These are phyloP conservation scores for Zostera marina DNA, from an alignment of 116 monocot genomes.

Conservation along the genomic window DNA sequence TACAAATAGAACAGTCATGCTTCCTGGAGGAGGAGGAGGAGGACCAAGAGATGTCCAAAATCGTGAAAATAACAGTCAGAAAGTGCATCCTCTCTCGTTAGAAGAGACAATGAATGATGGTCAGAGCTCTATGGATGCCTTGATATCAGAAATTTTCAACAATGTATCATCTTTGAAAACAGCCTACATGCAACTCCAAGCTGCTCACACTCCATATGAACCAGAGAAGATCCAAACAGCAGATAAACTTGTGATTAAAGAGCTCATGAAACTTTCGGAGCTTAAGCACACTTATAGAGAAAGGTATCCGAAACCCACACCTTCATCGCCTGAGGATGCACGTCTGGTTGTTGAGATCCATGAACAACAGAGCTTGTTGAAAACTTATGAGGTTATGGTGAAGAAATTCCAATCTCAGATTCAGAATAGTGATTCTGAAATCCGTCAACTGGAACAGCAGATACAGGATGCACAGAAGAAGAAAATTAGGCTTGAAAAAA, in stretches of 20 bases:
- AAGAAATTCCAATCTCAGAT: slow-evolving; percentile 93
- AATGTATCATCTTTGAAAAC: slow-evolving; percentile 78
- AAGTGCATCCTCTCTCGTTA: slow-evolving; percentile 83
- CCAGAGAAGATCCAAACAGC: slow-evolving; percentile 93
- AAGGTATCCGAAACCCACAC: slow-evolving; percentile 47
- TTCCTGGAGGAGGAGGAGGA: slow-evolving; percentile 56
- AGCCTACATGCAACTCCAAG: slow-evolving; percentile 86
- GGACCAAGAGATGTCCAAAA: slow-evolving; percentile 44
- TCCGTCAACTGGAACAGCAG: slow-evolving; percentile 57
- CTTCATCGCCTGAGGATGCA: slow-evolving; percentile 60
- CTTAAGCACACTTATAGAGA: slow-evolving; percentile 83
- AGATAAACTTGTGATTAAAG: slow-evolving; percentile 81
- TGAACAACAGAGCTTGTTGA: slow-evolving; percentile 73
- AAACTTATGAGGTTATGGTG: slow-evolving; percentile 95
- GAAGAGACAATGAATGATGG: slow-evolving; percentile 46
- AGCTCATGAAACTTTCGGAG: slow-evolving; percentile 81
- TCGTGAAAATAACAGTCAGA: slow-evolving; percentile 65
- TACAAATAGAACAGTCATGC: slow-evolving; percentile 31
- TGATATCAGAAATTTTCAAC: slow-evolving; percentile 61
- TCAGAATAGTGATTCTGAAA: slow-evolving; percentile 71
- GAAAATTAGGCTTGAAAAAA: slow-evolving; percentile 80
- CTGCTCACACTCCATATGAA: slow-evolving; percentile 94
- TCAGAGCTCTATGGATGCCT: slow-evolving; percentile 27
- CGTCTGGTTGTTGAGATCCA: slow-evolving; percentile 74
- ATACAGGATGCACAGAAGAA: slow-evolving; percentile 64